Evolutionary conservation across 352 stramenopile genomes (phyloP), one percentile per base, ranked within the genome.

Genomic region (Phytophthora hybrid): DNA sequence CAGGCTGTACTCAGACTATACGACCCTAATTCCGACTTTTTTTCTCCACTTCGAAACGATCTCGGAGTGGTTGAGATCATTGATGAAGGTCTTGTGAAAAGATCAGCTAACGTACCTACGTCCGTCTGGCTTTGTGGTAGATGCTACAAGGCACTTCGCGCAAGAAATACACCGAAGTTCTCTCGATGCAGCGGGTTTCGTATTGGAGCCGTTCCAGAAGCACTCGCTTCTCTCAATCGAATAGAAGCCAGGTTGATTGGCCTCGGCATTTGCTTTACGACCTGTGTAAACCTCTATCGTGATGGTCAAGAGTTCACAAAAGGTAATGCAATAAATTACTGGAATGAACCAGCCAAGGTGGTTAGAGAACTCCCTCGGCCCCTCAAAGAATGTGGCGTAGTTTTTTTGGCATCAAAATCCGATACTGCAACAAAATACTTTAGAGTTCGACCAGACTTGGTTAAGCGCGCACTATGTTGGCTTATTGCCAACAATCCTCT

Each of bases 311-410:
- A 73, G 10, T 73, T 73, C 54, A 63, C 66, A 8, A 47, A 39
- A 11, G 51, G 66, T 3, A 67, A 73, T 26, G n/a, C 66, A 10
- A 57, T 73, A 3, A 63, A 67, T 14, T 68, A 73, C 14, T 73
- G 66, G 57, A 73, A 73, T 53, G 13, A 56, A 14, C 14, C 5
- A 64, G 14, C 23, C 41, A 7, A 55, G 39, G 7, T 52, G 18
- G 32, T 51, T 1, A 31, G 29, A 31, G 29, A 31, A 31, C 29
- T 31, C 29, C 29, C 29, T 31, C 29, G 29, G 4, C 29, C 29
- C 3, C 29, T 31, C 29, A 31, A 31, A 31, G 29, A 31, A 31
- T 31, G 29, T 4, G 29, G 58, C n/a, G 23, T 67, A 2, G 11
- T 67, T 6, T 34, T 59, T 31, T 5, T 31, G 29, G 29, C 29